phyloP scores from a whole-genome alignment of 2,329 filamentous ascomycete genomes.

The Tricladium varicosporioides region DNA sequence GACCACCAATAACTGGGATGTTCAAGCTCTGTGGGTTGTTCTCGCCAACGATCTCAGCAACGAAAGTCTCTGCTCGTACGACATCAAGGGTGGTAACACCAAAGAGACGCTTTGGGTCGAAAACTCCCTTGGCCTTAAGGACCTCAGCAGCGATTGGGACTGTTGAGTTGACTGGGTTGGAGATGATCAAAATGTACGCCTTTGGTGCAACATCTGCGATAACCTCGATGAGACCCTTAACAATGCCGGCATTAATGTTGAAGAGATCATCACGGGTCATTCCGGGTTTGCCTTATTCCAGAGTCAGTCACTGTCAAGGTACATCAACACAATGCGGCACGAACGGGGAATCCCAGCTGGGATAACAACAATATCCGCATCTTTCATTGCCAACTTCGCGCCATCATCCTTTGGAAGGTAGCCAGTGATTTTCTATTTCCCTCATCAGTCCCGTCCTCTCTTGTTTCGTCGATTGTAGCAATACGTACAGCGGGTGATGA shows the following conservation, averaged over 20 bases:
- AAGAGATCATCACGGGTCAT: constrained; percentile 99
- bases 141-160: constrained; percentile 97
- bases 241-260: constrained; percentile 99
- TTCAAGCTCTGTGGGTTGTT: constrained; percentile 78
- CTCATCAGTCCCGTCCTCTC: constrained; percentile 37
- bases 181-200: constrained; percentile 94
- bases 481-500: constrained; percentile 77
- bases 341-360: constrained; percentile 95
- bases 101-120: constrained; percentile 93
- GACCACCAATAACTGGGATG: constrained; percentile 92
- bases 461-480: not conserved
- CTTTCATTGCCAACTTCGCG: constrained; percentile 83
- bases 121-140: constrained; percentile 88
- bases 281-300: constrained; percentile 80
- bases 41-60: constrained; percentile 79
- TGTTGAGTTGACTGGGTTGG: constrained; percentile 99
- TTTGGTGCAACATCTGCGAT: constrained; percentile 87
- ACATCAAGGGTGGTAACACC: constrained; percentile 99
- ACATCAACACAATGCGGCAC: constrained; percentile 36
- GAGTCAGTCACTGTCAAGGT: constrained; percentile 11
- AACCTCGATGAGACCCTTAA: constrained; percentile 87
- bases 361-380: constrained; percentile 94
- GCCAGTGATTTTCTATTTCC: constrained; percentile 72
- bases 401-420: constrained; percentile 86
- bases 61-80: constrained; percentile 96